Evolutionary conservation across 2,329 filamentous ascomycete genomes (phyloP).

Genomic region (Atkinsonella hypoxylon): DNA sequence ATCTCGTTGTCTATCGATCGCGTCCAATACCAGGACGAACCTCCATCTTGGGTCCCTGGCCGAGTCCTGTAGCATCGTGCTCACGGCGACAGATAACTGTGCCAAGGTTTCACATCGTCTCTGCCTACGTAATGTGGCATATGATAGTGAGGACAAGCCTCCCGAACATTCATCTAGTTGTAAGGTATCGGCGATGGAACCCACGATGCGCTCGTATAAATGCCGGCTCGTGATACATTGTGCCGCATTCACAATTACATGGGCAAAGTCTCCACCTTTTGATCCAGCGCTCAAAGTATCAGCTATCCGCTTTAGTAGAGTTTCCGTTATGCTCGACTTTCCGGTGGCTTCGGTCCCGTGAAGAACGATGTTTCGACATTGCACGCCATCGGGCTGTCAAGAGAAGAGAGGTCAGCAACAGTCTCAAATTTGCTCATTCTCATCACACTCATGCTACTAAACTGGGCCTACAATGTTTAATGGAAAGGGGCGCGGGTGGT

Average conservation of each 20-base stretch:
- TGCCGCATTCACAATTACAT: conserved; percentile 53
- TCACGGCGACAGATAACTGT: conserved; percentile 61
- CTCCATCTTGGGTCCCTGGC: conserved; percentile 31
- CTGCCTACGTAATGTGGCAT: not conserved
- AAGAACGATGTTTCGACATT: conserved; percentile 61
- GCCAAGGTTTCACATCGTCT: conserved; percentile 69
- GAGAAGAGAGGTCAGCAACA: not conserved
- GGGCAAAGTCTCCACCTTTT: conserved; percentile 28
- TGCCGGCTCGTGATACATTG: conserved; percentile 73
- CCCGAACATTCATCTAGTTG: conserved; percentile 22
- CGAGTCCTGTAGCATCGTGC: conserved; percentile 43
- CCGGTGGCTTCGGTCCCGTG: conserved; percentile 82
- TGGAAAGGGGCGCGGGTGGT: conserved; percentile 1
- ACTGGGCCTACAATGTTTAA: not conserved
- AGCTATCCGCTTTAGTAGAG: conserved; percentile 23
- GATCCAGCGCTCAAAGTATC: conserved; percentile 9
- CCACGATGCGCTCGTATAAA: conserved; percentile 59
- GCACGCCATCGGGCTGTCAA: conserved; percentile 49
- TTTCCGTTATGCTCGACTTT: conserved; percentile 60
- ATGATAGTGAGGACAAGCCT: not conserved
- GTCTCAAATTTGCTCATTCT: not conserved
- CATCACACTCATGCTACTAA: not conserved
- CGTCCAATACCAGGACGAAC: conserved; percentile 79
- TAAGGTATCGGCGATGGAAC: conserved; percentile 43
- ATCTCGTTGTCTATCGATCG: conserved; percentile 74